Conservation (phyloP, 176 grass and related monocot species). For the Phoenix dactylifera region DNA sequence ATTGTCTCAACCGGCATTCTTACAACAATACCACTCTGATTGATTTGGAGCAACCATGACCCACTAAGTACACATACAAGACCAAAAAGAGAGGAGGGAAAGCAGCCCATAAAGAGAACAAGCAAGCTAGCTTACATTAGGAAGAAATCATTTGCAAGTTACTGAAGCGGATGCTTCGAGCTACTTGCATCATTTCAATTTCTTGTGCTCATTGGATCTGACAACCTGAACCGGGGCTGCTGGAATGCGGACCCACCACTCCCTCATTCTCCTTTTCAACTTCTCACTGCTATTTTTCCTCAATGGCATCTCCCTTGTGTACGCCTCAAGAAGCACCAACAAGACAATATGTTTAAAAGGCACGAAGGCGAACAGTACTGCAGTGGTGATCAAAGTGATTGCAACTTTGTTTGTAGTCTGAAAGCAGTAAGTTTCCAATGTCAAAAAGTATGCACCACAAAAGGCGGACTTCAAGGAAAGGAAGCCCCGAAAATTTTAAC, state of each 20-base stretch:
- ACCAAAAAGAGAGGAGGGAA: no score
- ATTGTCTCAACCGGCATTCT: no score
- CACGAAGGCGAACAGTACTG: constrained; percentile 32
- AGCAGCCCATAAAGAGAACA: no score
- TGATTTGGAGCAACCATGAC: no score
- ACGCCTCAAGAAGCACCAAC: constrained; percentile 52
- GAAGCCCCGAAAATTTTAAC: no score
- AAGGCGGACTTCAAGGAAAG: no score
- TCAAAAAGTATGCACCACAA: no score
- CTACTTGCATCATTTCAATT: constrained; percentile 24
- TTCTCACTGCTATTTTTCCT: constrained; percentile 88
- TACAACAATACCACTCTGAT: no score
- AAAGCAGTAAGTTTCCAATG: constrained; percentile 6
- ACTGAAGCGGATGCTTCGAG: background rate
- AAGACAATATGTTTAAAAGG: constrained; percentile 41
- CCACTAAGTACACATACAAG: no score
- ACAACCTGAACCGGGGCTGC: constrained; percentile 62
- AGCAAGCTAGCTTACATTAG: no score
- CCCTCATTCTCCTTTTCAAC: constrained; percentile 58
- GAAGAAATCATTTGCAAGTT: no score
- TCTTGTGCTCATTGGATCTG: constrained; percentile 33
- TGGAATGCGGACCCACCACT: constrained; percentile 86
- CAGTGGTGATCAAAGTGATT: constrained; percentile 19
- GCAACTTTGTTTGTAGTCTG: constrained; percentile 74
- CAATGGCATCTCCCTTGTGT: constrained; percentile 82